Conservation (phyloP, 352 stramenopile genomes). For the Pythium grandisporangium region DNA sequence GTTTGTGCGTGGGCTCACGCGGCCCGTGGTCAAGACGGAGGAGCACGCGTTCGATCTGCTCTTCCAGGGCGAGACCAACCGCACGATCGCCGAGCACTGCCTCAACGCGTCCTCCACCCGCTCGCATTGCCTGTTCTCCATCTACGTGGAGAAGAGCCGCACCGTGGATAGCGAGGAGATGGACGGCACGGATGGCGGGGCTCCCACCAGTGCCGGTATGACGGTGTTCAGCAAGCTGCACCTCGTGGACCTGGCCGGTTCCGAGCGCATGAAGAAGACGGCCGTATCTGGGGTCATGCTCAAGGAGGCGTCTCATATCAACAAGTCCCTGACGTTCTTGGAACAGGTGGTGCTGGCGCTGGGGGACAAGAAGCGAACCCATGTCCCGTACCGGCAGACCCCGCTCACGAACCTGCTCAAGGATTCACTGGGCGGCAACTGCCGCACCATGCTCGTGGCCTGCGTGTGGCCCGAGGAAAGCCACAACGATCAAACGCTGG, state of each 20-base stretch:
- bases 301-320: conserved; percentile 49
- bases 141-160: conserved; percentile 43
- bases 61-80: conserved; percentile 70
- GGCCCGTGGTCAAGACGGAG: conserved; percentile 43
- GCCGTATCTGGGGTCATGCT: conserved; percentile 41
- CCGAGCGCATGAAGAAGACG: conserved; percentile 87
- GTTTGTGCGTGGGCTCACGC: conserved; percentile 50
- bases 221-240: conserved; percentile 85
- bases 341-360: conserved; percentile 89
- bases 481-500: conserved; percentile 83
- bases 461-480: conserved; percentile 67
- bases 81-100: conserved; percentile 70
- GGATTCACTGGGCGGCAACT: conserved; percentile 77
- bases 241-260: conserved; percentile 90
- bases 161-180: conserved; percentile 13
- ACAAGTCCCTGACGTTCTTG: conserved; percentile 64
- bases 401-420: conserved; percentile 91
- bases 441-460: conserved; percentile 78
- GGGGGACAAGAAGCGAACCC: conserved; percentile 76
- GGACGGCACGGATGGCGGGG: no score
- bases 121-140: conserved; percentile 76
- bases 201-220: conserved; percentile 11
- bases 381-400: conserved; percentile 91
- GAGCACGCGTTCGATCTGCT: conserved; percentile 71
- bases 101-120: conserved; percentile 69